phyloP scores from a whole-genome alignment of 495 filamentous ascomycete species.

The Opeltia flavorubescens region DNA sequence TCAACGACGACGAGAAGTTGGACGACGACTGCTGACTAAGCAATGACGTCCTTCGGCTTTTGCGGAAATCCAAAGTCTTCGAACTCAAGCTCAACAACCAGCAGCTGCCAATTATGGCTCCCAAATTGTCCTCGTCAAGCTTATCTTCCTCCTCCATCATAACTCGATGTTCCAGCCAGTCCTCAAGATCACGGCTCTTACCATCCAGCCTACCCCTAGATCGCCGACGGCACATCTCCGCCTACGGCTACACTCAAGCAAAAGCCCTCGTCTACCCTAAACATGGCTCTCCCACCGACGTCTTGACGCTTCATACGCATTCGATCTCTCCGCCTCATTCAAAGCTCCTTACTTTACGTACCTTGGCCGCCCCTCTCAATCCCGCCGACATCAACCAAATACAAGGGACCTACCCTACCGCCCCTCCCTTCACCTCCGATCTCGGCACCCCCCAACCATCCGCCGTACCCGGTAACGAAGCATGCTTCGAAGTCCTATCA shows the following conservation, averaged over 20 bases:
- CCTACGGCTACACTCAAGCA: constrained; percentile 94
- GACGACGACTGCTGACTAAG: too few relatives aligned
- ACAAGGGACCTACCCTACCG: constrained; percentile 88
- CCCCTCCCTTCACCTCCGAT: constrained; percentile 54
- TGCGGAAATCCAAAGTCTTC: too few relatives aligned
- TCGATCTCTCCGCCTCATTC: constrained; percentile 59
- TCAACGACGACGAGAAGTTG: too few relatives aligned
- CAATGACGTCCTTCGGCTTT: too few relatives aligned
- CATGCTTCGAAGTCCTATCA: constrained; percentile 69
- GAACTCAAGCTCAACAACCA: too few relatives aligned
- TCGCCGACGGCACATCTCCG: constrained; percentile 38
- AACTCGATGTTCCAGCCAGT: too few relatives aligned
- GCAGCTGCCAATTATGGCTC: too few relatives aligned
- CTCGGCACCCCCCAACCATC: constrained; percentile 62
- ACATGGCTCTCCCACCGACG: constrained; percentile 75
- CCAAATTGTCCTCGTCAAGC: too few relatives aligned
- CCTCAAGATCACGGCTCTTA: too few relatives aligned
- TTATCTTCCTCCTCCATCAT: too few relatives aligned
- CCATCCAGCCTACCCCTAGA: constrained; percentile 5
- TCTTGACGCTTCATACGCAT: constrained; percentile 66
- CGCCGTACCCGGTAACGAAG: constrained; percentile 80
- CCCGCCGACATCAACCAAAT: constrained; percentile 95
- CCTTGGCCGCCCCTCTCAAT: constrained; percentile 86
- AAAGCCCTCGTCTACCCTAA: constrained; percentile 76
- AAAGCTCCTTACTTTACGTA: constrained; percentile 49